Conservation (phyloP, 2,329 filamentous ascomycete species). For the Aureobasidium sp. region DNA sequence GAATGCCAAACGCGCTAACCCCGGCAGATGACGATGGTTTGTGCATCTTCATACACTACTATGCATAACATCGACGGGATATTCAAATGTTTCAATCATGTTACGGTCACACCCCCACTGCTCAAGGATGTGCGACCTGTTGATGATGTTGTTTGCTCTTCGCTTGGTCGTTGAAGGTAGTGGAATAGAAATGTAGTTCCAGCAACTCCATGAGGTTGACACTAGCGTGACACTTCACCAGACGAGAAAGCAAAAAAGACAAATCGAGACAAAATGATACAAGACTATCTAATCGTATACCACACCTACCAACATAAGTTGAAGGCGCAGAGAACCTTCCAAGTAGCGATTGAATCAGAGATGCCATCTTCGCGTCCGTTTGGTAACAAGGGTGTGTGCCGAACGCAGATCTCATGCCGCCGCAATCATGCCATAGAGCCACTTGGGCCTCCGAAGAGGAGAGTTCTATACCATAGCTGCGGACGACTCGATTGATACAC, state of each 20-base stretch:
- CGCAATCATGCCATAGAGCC: constrained; percentile 59
- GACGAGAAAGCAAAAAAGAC: background rate
- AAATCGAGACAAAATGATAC: background rate
- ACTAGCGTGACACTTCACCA: background rate
- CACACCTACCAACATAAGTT: background rate
- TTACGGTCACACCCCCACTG: constrained; percentile 25
- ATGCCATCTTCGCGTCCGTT: constrained; percentile 96
- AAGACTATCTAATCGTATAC: background rate
- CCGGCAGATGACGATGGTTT: constrained; percentile 1
- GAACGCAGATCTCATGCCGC: constrained; percentile 96
- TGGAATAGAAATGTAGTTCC: constrained; percentile 16
- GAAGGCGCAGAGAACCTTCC: constrained; percentile 35
- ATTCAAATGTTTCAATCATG: constrained; percentile 20
- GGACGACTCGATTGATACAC: constrained; percentile 86
- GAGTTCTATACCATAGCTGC: constrained; percentile 63
- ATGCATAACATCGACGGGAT: background rate
- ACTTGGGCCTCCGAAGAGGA: constrained; percentile 84
- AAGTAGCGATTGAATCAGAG: constrained; percentile 62
- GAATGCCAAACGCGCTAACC: constrained; percentile 3
- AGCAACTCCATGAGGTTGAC: constrained; percentile 17
- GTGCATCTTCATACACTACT: background rate
- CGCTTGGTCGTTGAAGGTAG: constrained; percentile 21
- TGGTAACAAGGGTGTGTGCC: constrained; percentile 98
- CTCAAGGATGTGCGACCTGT: constrained; percentile 23
- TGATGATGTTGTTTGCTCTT: constrained; percentile 22